Conservation (phyloP, 371 early-diverging fungal genomes). For the Mortierella sp. region DNA sequence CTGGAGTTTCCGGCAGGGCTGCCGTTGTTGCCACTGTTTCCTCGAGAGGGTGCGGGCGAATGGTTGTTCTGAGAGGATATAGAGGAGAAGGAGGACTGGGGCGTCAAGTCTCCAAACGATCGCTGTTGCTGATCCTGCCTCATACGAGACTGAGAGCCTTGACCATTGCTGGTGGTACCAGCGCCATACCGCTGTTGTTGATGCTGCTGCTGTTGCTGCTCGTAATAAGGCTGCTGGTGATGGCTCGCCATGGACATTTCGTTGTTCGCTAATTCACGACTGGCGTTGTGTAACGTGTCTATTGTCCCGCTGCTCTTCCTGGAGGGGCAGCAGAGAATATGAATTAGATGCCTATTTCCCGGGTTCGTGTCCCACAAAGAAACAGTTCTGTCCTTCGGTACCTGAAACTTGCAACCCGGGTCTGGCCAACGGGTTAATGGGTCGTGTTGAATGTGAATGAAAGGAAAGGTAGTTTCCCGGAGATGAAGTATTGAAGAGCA, state of each 20-base stretch:
- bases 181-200: constrained; percentile 30
- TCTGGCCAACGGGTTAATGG: too few relatives aligned
- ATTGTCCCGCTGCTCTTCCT: too few relatives aligned
- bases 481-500: too few relatives aligned
- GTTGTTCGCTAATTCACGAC: too few relatives aligned
- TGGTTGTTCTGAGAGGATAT: constrained; percentile 25
- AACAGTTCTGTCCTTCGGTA: too few relatives aligned
- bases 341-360: too few relatives aligned
- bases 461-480: too few relatives aligned
- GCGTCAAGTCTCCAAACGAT: constrained; percentile 38
- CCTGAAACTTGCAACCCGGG: too few relatives aligned
- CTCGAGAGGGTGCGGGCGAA: constrained; percentile 24
- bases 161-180: not conserved
- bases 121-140: constrained; percentile 23
- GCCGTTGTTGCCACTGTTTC: constrained; percentile 36
- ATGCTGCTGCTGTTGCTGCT: constrained; percentile 23
- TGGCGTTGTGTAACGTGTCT: too few relatives aligned
- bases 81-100: constrained; percentile 47
- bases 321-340: too few relatives aligned
- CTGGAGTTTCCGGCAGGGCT: constrained; percentile 3
- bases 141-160: constrained; percentile 1
- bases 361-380: too few relatives aligned
- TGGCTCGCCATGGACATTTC: constrained; percentile 5
- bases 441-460: too few relatives aligned
- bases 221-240: constrained; percentile 8